Evolutionary conservation across 352 stramenopile genomes (phyloP).

Genomic region (Peronosclerospora sorghi): DNA sequence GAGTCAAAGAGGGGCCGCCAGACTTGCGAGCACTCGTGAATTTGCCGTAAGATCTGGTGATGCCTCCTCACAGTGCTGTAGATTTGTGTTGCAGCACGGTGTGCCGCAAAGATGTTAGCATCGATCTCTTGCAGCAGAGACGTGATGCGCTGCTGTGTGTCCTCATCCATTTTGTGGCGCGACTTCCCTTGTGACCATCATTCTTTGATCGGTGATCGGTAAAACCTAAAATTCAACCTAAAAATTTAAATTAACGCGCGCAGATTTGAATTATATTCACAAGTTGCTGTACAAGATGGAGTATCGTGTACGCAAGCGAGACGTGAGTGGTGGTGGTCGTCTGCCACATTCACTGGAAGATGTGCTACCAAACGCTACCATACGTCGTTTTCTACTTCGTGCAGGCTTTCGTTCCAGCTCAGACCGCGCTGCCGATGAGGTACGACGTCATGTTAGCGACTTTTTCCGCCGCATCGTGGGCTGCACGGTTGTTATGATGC

Average conservation of each 20-base stretch:
- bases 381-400: constrained; percentile 64
- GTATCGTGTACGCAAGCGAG: constrained; percentile 49
- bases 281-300: constrained; percentile 6
- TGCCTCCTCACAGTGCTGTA: constrained; percentile 52
- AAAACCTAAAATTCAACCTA: constrained; percentile 1
- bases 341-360: constrained; percentile 16
- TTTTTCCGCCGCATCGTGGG: constrained; percentile 50
- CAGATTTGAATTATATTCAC: not conserved
- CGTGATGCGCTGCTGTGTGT: constrained; percentile 68
- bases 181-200: constrained; percentile 9
- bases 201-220: not conserved
- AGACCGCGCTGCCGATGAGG: constrained; percentile 18
- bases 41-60: constrained; percentile 66
- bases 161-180: constrained; percentile 54
- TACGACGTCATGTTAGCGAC: constrained; percentile 33
- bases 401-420: constrained; percentile 54
- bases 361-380: constrained; percentile 27
- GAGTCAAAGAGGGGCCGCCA: constrained; percentile 72
- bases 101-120: constrained; percentile 66
- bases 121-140: constrained; percentile 81
- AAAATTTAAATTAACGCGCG: not conserved
- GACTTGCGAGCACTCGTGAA: constrained; percentile 60
- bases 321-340: constrained; percentile 10
- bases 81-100: constrained; percentile 69
- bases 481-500: constrained; percentile 37